Percentiles rank a stretch among this genome's conserved stretches.
Conservation (phyloP, 345 rosid species). For the Theobroma cacao region DNA sequence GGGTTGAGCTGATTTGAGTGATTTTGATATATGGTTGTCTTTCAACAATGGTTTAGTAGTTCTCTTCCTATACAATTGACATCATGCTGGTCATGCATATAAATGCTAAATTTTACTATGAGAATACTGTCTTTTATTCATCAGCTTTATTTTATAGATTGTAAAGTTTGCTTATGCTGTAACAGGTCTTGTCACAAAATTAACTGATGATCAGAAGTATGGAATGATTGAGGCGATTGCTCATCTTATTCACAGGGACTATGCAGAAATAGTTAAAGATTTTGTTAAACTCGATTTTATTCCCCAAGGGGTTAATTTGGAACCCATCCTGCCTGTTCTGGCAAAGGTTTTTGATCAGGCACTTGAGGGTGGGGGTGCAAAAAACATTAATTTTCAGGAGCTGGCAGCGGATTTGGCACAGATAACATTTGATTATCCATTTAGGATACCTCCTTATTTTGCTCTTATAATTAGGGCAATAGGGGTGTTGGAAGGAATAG, state of each 20-base stretch:
- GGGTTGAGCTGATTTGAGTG: not conserved
- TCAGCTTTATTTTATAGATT: slow-evolving; percentile 5
- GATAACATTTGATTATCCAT: slow-evolving; percentile 96
- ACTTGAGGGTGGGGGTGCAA: slow-evolving; percentile 98
- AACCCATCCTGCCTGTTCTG: slow-evolving; percentile 87
- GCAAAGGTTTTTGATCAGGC: slow-evolving; percentile 99
- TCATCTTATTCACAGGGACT: slow-evolving; percentile 93
- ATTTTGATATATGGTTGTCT: not conserved
- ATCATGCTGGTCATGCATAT: not conserved
- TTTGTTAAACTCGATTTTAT: slow-evolving; percentile 94
- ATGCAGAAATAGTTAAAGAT: slow-evolving; percentile 84
- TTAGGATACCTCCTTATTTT: slow-evolving; percentile 95
- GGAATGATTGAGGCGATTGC: slow-evolving; percentile 99
- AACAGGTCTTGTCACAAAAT: slow-evolving; percentile 84
- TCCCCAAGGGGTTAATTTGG: slow-evolving; percentile 93
- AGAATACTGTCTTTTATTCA: not conserved
- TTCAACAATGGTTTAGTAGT: not conserved
- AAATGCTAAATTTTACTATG: not conserved
- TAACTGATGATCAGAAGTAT: slow-evolving; percentile 94
- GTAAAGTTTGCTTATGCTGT: slow-evolving; percentile 21
- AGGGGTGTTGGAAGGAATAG: slow-evolving; percentile 95
- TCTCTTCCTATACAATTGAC: not conserved
- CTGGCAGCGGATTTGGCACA: slow-evolving; percentile 95
- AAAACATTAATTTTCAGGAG: slow-evolving; percentile 89
- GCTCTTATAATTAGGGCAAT: slow-evolving; percentile 96